Evolutionary conservation across 2,329 filamentous ascomycete species (phyloP).

Genomic region (Ceratocystis alfenasii): DNA sequence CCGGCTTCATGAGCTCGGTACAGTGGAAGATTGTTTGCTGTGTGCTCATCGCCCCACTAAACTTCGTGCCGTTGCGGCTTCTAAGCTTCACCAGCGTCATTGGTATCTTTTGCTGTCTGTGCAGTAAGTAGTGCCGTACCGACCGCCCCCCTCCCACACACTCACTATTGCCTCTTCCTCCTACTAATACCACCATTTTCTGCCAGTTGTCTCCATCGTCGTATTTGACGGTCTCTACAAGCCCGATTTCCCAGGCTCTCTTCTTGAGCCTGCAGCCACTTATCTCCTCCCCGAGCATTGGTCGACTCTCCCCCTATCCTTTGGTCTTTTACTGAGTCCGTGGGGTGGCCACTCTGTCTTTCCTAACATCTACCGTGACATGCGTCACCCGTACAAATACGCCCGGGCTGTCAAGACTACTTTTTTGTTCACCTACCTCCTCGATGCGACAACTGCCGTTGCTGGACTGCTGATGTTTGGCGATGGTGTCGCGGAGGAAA

Average conservation of each 20-base stretch:
- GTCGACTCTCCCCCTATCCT: slow-evolving; percentile 73
- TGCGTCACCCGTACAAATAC: slow-evolving; percentile 71
- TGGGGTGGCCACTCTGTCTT: slow-evolving; percentile 59
- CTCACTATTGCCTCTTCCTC: too few relatives aligned
- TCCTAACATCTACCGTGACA: slow-evolving; percentile 61
- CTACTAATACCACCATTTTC: not conserved
- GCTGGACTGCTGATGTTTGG: slow-evolving; percentile 91
- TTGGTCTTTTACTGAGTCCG: slow-evolving; percentile 76
- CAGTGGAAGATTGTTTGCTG: slow-evolving; percentile 82
- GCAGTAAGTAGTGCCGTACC: slow-evolving; percentile 49
- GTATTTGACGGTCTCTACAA: slow-evolving; percentile 81
- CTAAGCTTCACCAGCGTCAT: slow-evolving; percentile 85
- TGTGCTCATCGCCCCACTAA: slow-evolving; percentile 64
- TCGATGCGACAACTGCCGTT: slow-evolving; percentile 72
- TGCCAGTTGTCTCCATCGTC: slow-evolving; percentile 66
- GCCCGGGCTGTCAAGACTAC: slow-evolving; percentile 61
- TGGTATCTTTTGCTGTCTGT: slow-evolving; percentile 81
- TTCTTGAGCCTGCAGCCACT: slow-evolving; percentile 67
- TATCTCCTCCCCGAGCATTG: slow-evolving; percentile 77
- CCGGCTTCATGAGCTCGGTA: slow-evolving; percentile 50
- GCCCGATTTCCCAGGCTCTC: slow-evolving; percentile 63
- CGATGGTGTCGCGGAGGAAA: slow-evolving; percentile 71
- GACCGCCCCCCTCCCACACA: not conserved
- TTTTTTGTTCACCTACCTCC: slow-evolving; percentile 74
- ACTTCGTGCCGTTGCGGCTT: slow-evolving; percentile 70